Percentiles rank a stretch among this genome's conserved stretches.
These are phyloP conservation scores for Fonsecaea nubica DNA, from an alignment of 2,329 filamentous ascomycete genomes.

Conservation along the genomic window DNA sequence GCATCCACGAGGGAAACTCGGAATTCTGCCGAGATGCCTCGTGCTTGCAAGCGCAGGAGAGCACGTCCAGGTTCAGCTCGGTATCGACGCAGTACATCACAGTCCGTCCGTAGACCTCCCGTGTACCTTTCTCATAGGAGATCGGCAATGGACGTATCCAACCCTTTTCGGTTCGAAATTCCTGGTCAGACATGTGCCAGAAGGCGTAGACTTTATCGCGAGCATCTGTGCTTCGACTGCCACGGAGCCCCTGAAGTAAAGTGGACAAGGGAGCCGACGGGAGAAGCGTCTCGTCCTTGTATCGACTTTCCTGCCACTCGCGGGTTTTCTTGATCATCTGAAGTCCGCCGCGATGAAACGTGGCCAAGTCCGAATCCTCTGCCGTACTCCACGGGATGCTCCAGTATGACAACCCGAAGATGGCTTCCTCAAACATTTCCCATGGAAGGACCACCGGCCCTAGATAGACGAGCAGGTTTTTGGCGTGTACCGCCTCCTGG, in stretches of 20 bases:
- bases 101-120: not conserved
- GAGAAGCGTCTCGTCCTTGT: not conserved
- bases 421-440: constrained; percentile 2
- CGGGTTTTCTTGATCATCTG: constrained; percentile 1
- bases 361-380: not conserved
- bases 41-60: not conserved
- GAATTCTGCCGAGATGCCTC: not conserved
- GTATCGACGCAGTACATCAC: not conserved
- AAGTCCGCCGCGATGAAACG: not conserved
- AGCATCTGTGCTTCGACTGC: not conserved
- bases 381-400: not conserved
- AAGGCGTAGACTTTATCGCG: not conserved
- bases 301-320: constrained; percentile 1
- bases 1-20: not conserved
- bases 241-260: not conserved
- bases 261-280: not conserved
- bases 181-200: not conserved
- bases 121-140: not conserved
- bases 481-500: constrained; percentile 1
- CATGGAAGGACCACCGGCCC: not conserved
- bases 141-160: not conserved
- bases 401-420: constrained; percentile 1
- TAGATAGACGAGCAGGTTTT: not conserved
- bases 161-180: not conserved
- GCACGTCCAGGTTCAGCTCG: not conserved